phyloP scores from a whole-genome alignment of 441 rosid genomes.

The Adansonia rubrostipa region DNA sequence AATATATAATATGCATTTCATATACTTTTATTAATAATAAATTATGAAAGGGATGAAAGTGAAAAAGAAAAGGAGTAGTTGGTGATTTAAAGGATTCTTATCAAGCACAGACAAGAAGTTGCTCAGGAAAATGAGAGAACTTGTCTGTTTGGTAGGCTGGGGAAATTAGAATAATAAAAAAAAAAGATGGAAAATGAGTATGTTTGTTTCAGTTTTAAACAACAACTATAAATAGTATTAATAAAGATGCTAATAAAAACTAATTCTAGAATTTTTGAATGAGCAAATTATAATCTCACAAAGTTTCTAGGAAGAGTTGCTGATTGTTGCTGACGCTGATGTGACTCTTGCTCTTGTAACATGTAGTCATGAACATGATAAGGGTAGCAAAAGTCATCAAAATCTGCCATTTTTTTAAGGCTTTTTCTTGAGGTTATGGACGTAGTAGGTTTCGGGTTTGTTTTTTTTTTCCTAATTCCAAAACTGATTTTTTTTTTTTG shows the following conservation, averaged over 20 bases:
- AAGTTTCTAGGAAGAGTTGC: slow-evolving; percentile 31
- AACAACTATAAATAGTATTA: no score
- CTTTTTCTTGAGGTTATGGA: not conserved
- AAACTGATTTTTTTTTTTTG: slow-evolving; percentile 24
- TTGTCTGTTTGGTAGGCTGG: slow-evolving; percentile 26
- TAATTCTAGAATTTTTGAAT: not conserved
- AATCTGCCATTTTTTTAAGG: slow-evolving; percentile 31
- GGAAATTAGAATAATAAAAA: not conserved
- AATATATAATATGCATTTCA: not conserved
- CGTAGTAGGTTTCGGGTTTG: not conserved
- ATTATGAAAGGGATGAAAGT: not conserved
- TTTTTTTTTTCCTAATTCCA: slow-evolving; percentile 21
- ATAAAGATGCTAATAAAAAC: not conserved
- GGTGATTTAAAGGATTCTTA: slow-evolving; percentile 20
- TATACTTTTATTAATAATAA: not conserved
- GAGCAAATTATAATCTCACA: slow-evolving; percentile 28
- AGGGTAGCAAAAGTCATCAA: slow-evolving; percentile 39
- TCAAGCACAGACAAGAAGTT: slow-evolving; percentile 21
- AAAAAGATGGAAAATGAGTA: not conserved
- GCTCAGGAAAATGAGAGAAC: slow-evolving; percentile 27
- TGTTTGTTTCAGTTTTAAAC: not conserved
- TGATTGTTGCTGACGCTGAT: slow-evolving; percentile 28
- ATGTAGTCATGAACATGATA: slow-evolving; percentile 32
- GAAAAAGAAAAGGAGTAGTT: not conserved
- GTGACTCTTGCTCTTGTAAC: slow-evolving; percentile 27